Evolutionary conservation across 2,329 filamentous ascomycete species (phyloP).

Genomic region (Aureobasidium sp.): DNA sequence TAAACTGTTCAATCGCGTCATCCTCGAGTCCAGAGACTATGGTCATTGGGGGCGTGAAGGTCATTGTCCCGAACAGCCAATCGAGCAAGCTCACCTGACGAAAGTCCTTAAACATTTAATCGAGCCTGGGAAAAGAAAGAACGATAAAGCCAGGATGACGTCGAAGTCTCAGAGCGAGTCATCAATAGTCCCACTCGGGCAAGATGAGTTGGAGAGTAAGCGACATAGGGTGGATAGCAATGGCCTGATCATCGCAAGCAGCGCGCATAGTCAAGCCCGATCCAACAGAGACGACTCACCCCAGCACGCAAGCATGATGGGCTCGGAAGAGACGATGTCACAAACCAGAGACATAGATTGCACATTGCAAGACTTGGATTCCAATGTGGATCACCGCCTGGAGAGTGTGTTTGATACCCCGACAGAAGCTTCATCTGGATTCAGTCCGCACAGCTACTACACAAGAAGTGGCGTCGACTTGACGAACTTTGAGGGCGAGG

Average conservation of each 20-base stretch:
- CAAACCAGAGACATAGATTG: neutral
- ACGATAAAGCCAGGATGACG: too few relatives aligned
- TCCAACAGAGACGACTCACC: neutral
- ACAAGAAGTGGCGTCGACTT: too few relatives aligned
- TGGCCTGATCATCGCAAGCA: neutral
- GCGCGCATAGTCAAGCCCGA: neutral
- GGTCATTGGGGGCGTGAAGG: neutral
- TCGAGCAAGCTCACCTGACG: neutral
- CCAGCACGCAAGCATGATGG: neutral
- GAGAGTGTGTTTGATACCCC: too few relatives aligned
- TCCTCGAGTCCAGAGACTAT: neutral
- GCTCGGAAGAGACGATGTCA: neutral
- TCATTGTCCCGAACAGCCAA: neutral
- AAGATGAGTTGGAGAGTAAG: neutral
- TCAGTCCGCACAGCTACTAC: too few relatives aligned
- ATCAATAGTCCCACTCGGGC: neutral
- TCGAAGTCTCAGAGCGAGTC: neutral
- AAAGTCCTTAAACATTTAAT: neutral
- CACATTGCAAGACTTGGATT: neutral
- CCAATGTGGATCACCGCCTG: neutral
- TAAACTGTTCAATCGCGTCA: neutral
- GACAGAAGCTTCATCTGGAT: too few relatives aligned
- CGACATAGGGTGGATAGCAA: neutral
- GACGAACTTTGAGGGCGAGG: too few relatives aligned
- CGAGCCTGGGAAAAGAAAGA: neutral